phyloP scores from a whole-genome alignment of 176 grass and related monocot species.

The Phoenix roebelenii region DNA sequence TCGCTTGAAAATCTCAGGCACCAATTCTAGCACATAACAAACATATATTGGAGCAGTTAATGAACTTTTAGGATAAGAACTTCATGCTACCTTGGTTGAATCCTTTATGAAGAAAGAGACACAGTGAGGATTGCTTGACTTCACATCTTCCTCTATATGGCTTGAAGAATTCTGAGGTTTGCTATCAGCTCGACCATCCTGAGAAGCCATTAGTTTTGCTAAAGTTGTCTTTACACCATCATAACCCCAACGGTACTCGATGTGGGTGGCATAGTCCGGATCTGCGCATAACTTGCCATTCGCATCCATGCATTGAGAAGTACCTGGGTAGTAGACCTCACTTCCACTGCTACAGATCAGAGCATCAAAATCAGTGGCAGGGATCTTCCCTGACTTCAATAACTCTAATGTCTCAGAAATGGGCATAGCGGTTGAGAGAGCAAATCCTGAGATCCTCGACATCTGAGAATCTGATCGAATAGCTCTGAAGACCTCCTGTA shows the following conservation, averaged over 20 bases:
- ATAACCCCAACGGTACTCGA: constrained; percentile 80
- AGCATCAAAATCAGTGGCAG: constrained; percentile 68
- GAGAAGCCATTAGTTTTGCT: constrained; percentile 45
- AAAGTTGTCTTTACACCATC: constrained; percentile 59
- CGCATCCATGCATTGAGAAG: constrained; percentile 45
- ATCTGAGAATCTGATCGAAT: constrained; percentile 80
- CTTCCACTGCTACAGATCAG: constrained; percentile 82
- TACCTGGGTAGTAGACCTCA: constrained; percentile 90
- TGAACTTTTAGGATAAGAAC: no score
- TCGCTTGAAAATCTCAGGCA: constrained; percentile 4
- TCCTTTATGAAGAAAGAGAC: constrained; percentile 75
- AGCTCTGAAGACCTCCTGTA: constrained; percentile 75
- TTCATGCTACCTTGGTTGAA: constrained; percentile 37
- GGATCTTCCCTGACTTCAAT: constrained; percentile 54
- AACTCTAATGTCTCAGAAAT: constrained; percentile 54
- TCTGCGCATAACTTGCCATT: constrained; percentile 71
- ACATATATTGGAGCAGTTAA: no score
- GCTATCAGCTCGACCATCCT: constrained; percentile 8
- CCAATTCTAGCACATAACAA: neutral
- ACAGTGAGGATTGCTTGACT: constrained; percentile 67
- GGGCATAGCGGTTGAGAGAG: constrained; percentile 82
- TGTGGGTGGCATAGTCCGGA: constrained; percentile 79
- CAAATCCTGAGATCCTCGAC: constrained; percentile 88
- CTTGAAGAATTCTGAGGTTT: constrained; percentile 14
- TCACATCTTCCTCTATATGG: constrained; percentile 42